These are phyloP conservation scores for Colletotrichum sp. DNA, from an alignment of 2,329 filamentous ascomycete genomes.

Conservation along the genomic window DNA sequence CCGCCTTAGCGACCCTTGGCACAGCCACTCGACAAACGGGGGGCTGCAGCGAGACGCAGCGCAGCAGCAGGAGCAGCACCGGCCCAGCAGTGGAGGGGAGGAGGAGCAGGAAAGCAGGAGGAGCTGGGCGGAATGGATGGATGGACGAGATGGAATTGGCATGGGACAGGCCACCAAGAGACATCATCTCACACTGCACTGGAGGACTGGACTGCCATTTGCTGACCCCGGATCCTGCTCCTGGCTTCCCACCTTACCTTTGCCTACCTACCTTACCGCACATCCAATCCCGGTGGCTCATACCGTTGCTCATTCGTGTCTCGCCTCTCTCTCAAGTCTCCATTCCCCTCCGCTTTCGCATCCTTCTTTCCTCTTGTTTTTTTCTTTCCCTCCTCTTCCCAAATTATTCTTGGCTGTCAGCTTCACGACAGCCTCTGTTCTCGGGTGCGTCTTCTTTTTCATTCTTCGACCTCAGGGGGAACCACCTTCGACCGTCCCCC, in stretches of 20 bases:
- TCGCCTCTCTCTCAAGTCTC: neutral
- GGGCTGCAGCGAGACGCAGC: neutral
- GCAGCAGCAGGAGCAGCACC: neutral
- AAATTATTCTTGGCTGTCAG: neutral
- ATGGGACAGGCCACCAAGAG: neutral
- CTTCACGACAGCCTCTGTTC: neutral
- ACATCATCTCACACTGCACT: neutral
- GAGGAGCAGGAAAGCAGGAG: neutral
- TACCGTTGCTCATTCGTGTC: neutral
- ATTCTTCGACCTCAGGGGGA: neutral
- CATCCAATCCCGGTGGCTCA: neutral
- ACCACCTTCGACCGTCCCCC: neutral
- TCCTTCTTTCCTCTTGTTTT: neutral
- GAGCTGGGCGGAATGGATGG: neutral
- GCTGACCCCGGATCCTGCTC: neutral
- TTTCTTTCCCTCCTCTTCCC: neutral
- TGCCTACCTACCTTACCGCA: neutral
- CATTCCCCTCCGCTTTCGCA: neutral
- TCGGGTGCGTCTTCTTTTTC: neutral
- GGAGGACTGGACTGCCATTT: neutral
- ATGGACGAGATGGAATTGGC: neutral
- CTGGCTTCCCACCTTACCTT: neutral
- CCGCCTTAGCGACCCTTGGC: constrained; percentile 9
- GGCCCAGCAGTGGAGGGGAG: neutral
- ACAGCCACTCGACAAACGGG: constrained; percentile 10